Conservation (phyloP, 164 flowering plant genomes). For the Euptelea pleiosperma region DNA sequence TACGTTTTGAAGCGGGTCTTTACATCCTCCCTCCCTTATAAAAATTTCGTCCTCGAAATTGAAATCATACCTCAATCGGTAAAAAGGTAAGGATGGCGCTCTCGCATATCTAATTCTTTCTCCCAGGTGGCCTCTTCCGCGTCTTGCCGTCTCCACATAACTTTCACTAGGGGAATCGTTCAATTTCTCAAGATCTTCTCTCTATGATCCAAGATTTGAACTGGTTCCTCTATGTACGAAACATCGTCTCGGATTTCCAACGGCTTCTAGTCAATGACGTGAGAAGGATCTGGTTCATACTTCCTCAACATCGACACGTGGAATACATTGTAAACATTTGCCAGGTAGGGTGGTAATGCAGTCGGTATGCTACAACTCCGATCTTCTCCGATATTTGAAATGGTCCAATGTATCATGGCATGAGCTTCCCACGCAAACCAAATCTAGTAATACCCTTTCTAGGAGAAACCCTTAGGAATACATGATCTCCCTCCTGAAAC, state of each 20-base stretch:
- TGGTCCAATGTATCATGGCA: not conserved
- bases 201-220: not conserved
- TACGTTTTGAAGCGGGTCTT: too few relatives aligned
- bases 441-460: not conserved
- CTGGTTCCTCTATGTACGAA: not conserved
- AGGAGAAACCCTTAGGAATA: not conserved
- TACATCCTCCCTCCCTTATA: not conserved
- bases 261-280: not conserved
- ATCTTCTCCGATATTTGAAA: not conserved
- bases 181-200: not conserved
- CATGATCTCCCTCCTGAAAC: not conserved
- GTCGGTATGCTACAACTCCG: not conserved
- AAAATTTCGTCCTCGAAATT: slow-evolving; percentile 2
- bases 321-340: not conserved
- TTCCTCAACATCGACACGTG: not conserved
- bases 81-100: not conserved
- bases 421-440: not conserved
- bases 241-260: not conserved
- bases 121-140: not conserved
- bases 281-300: slow-evolving; percentile 3
- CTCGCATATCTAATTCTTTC: not conserved
- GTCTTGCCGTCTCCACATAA: not conserved
- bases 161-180: not conserved
- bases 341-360: not conserved
- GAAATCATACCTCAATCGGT: not conserved